phyloP scores from a whole-genome alignment of 495 filamentous ascomycete species.

The Podospora comata region DNA sequence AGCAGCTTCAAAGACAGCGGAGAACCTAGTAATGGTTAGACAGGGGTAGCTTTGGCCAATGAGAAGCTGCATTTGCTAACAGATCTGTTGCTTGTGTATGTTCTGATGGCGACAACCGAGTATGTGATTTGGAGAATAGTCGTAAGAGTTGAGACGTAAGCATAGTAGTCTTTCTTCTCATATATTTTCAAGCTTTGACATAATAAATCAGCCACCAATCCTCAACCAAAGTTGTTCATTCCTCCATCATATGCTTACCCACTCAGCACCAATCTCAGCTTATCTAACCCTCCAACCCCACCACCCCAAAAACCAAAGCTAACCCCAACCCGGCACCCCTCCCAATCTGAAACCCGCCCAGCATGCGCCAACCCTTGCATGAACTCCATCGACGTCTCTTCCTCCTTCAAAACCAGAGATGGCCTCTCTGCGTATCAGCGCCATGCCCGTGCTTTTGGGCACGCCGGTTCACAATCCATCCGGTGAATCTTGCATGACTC shows the following conservation, averaged over 20 bases:
- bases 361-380: constrained; percentile 14
- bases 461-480: constrained; percentile 5
- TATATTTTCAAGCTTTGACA: neutral
- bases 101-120: neutral
- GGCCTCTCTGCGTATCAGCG: neutral
- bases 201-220: neutral
- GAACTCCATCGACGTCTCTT: neutral
- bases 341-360: constrained; percentile 19
- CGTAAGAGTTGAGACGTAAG: neutral
- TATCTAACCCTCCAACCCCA: neutral
- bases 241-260: neutral
- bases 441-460: neutral
- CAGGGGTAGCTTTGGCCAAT: constrained; percentile 11
- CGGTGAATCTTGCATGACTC: constrained; percentile 13
- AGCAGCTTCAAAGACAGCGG: neutral
- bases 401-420: neutral
- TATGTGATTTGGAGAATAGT: neutral
- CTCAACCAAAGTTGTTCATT: neutral
- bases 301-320: neutral
- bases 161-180: neutral
- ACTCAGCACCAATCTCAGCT: constrained; percentile 10
- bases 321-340: constrained; percentile 10
- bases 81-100: neutral
- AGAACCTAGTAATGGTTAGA: neutral
- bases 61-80: neutral